Evolutionary conservation across 2,329 filamentous ascomycete genomes (phyloP).

Genomic region (Diplodia mutila): DNA sequence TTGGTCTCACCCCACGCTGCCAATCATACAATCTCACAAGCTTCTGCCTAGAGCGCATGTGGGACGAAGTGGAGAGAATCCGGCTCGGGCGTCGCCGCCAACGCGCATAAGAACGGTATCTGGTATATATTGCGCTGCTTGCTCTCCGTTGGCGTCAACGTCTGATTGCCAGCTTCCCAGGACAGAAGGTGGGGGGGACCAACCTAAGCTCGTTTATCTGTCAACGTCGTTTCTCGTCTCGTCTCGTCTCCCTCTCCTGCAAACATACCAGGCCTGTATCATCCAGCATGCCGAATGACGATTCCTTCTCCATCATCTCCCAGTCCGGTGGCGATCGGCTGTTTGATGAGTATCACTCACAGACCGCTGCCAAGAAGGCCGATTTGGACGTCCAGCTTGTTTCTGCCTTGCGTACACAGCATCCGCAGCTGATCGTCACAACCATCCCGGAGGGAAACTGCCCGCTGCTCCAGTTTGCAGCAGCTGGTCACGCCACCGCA

Average conservation of each 20-base stretch:
- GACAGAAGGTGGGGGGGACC: slow-evolving; percentile 11
- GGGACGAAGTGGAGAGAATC: slow-evolving; percentile 7
- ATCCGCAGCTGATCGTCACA: slow-evolving; percentile 45
- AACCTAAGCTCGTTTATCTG: not conserved
- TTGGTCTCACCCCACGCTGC: slow-evolving; percentile 3
- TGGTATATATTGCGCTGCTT: not conserved
- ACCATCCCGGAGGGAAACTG: slow-evolving; percentile 43
- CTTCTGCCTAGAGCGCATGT: slow-evolving; percentile 19
- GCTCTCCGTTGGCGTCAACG: not conserved
- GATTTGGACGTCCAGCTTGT: slow-evolving; percentile 48
- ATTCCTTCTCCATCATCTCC: slow-evolving; percentile 18
- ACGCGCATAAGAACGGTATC: not conserved
- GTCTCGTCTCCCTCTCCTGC: not conserved
- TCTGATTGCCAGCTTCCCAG: not conserved
- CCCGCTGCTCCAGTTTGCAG: slow-evolving; percentile 48
- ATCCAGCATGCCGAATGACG: not conserved
- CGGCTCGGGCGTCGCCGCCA: not conserved
- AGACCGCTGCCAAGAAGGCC: slow-evolving; percentile 41
- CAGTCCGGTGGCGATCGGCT: slow-evolving; percentile 30
- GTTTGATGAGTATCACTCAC: slow-evolving; percentile 41
- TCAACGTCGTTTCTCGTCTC: not conserved
- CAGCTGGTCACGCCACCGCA: slow-evolving; percentile 45
- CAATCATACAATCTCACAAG: slow-evolving; percentile 6
- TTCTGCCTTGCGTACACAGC: slow-evolving; percentile 40
- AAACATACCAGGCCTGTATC: too few relatives aligned